Conservation (phyloP, 2,329 filamentous ascomycete species). For the Camptophora hylomeconis region DNA sequence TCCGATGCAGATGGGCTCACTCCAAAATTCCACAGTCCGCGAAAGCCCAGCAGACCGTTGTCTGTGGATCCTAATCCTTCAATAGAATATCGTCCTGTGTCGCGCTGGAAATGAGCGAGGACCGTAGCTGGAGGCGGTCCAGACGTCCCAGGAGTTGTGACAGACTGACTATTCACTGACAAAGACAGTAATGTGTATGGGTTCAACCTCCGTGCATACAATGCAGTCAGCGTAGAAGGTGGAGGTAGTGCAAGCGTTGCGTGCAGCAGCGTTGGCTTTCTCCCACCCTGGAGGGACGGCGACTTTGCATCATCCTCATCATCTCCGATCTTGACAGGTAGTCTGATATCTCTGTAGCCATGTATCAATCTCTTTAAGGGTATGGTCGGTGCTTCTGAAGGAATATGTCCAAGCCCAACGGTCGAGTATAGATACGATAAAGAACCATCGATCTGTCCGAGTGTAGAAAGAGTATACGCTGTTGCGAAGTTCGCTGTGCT, state of each 20-base stretch:
- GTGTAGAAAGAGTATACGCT: conserved; percentile 78
- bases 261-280: conserved; percentile 31
- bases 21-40: conserved; percentile 91
- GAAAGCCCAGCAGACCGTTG: conserved; percentile 72
- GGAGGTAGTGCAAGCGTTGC: conserved; percentile 42
- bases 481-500: conserved; percentile 88
- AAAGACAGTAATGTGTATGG: conserved; percentile 69
- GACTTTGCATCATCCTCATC: conserved; percentile 32
- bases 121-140: conserved; percentile 35
- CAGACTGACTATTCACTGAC: conserved; percentile 38
- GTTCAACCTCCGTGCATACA: conserved; percentile 67
- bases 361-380: conserved; percentile 65
- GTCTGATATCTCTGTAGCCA: conserved; percentile 50
- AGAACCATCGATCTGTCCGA: conserved; percentile 90
- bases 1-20: conserved; percentile 36
- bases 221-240: conserved; percentile 70
- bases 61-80: conserved; percentile 90
- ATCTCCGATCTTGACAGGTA: conserved; percentile 12
- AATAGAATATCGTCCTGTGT: conserved; percentile 73
- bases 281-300: conserved; percentile 45
- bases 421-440: conserved; percentile 94
- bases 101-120: conserved; percentile 45
- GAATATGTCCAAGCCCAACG: conserved; percentile 53
- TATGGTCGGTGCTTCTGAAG: conserved; percentile 59
- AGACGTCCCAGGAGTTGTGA: conserved; percentile 25